Conservation (phyloP, 495 filamentous ascomycete species). For the Filosporella fistucella region DNA sequence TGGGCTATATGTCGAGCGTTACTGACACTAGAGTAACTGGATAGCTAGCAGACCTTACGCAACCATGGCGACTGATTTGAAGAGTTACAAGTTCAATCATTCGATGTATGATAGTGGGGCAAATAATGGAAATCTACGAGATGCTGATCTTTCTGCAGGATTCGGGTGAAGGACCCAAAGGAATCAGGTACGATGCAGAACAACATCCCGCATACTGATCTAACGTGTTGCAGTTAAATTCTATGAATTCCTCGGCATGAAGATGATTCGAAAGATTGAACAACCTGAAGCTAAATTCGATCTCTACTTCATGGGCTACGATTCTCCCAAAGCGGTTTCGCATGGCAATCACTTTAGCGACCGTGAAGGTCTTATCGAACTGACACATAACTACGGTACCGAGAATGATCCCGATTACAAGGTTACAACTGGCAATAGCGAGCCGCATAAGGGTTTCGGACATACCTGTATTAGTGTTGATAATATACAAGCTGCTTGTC, state of each 20-base stretch:
- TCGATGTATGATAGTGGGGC: constrained; percentile 54
- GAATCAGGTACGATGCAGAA: constrained; percentile 50
- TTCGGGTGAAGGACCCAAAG: constrained; percentile 92
- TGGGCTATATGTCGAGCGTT: background rate
- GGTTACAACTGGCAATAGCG: constrained; percentile 82
- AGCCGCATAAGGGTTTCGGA: constrained; percentile 84
- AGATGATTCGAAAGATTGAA: constrained; percentile 69
- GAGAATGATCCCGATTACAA: constrained; percentile 81
- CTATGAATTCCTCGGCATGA: constrained; percentile 92
- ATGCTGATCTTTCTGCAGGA: constrained; percentile 52
- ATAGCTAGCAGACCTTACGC: constrained; percentile 22
- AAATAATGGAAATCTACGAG: constrained; percentile 12
- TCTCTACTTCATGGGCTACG: constrained; percentile 80
- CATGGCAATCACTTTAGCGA: constrained; percentile 65
- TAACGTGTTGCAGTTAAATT: constrained; percentile 61
- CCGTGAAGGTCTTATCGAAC: constrained; percentile 84
- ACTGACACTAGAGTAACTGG: constrained; percentile 6
- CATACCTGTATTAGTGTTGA: constrained; percentile 87
- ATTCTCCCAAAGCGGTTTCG: constrained; percentile 56
- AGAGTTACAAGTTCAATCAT: constrained; percentile 85
- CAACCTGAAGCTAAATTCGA: constrained; percentile 79
- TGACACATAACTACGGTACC: constrained; percentile 97
- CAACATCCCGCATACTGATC: background rate
- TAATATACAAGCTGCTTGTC: constrained; percentile 84
- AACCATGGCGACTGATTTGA: constrained; percentile 71